Evolutionary conservation across 345 rosid genomes (phyloP).

Genomic region (Euphorbia peplus): DNA sequence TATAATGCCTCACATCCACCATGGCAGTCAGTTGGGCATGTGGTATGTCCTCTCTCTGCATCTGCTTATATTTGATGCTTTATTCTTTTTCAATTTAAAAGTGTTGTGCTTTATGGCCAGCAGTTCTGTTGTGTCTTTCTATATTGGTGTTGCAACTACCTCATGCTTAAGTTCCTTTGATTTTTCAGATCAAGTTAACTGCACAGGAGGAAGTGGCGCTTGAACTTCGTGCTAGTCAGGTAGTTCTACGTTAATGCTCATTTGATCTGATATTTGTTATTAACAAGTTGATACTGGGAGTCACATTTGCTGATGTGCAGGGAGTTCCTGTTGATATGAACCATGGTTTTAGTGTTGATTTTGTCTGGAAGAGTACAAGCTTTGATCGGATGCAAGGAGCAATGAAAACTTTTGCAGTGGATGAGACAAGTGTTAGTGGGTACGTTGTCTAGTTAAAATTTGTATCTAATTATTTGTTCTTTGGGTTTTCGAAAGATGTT

Average conservation of each 20-base stretch:
- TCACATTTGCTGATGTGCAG: conserved; percentile 39
- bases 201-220: conserved; percentile 99
- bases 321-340: conserved; percentile 91
- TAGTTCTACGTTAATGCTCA: conserved; percentile 26
- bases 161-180: conserved; percentile 9
- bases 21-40: conserved; percentile 99
- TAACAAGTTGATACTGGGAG: neutral
- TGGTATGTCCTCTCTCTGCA: conserved; percentile 49
- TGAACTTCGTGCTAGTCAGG: conserved; percentile 99
- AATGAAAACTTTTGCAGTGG: conserved; percentile 99
- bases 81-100: neutral
- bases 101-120: neutral
- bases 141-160: too few species aligned
- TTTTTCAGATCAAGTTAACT: conserved; percentile 82
- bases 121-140: neutral
- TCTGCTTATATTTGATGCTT: neutral
- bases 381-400: conserved; percentile 99
- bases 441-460: conserved; percentile 19
- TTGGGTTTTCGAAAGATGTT: neutral
- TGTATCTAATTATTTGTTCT: neutral
- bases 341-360: conserved; percentile 97
- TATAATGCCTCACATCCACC: conserved; percentile 98
- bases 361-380: conserved; percentile 99
- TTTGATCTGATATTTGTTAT: conserved; percentile 9
- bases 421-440: conserved; percentile 99